Evolutionary conservation across 352 stramenopile genomes (phyloP), one percentile per base, ranked within the genome.

Genomic region (Globisporangium middletonii): DNA sequence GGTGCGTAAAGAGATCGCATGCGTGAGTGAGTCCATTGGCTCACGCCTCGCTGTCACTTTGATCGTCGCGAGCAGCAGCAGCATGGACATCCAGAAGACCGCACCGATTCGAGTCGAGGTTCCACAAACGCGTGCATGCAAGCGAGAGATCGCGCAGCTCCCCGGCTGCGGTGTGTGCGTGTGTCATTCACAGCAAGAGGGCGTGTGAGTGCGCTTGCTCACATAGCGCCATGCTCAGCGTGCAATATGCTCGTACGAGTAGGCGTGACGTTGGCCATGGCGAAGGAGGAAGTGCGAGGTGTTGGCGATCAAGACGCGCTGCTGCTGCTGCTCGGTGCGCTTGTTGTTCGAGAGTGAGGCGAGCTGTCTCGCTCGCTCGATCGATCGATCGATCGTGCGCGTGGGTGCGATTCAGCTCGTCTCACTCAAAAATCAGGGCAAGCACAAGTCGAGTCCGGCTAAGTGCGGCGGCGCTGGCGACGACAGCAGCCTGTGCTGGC

Each of bases 81-180:
- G 23, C 12, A 7, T 6, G 4, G 7, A 2, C 23, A 19, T 6
- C 53, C 28, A 33, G 12, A 45, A 9, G 45, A 1, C 16, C 65
- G 45, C 35, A 75, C 67, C 89, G 73, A 65, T 97, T 96, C 42
- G 66, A 68, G 77, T 98, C 95, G 19, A 98, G 78, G 53, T 96
- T 75, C 95, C 95, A 98, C 33, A 98, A 81, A 48, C 87, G 80
- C 66, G 97, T 81, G 69, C 83, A 92, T 4, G 89, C 80, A 26
- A 73, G 62, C 45, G 82, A 92, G 23, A 92, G 65, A 65, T 72
- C 86, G 70, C 65, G 73, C 55, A 70, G 62, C 67, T 95, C 71
- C 42, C 63, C 44, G 49, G 65, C 64, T 79, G 63, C 47, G 60
- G 15, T n/a, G 41, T 19, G 15, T n/a, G 41, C 7, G 41, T 44